phyloP scores from a whole-genome alignment of 495 filamentous ascomycete species.

The Annulohypoxylon bovei region DNA sequence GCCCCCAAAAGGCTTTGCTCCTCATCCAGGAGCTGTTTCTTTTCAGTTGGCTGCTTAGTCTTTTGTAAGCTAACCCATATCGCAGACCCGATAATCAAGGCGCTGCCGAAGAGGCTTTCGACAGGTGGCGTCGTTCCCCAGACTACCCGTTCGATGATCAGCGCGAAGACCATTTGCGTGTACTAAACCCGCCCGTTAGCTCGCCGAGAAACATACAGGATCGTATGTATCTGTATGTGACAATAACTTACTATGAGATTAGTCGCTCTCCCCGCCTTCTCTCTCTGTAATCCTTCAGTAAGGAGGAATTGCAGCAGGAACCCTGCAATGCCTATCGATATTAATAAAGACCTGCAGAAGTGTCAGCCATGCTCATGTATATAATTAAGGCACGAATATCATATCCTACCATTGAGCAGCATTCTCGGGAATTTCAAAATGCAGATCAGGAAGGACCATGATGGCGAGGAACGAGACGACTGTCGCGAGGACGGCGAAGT shows the following conservation, averaged over 20 bases:
- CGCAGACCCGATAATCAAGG: conserved; percentile 75
- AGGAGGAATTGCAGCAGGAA: conserved; percentile 83
- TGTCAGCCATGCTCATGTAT: neutral
- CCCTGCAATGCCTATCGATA: conserved; percentile 74
- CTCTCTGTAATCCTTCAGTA: conserved; percentile 76
- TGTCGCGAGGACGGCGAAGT: conserved; percentile 74
- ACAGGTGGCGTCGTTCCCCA: conserved; percentile 74
- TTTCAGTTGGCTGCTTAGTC: conserved; percentile 22
- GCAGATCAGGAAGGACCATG: conserved; percentile 54
- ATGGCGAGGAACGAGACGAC: conserved; percentile 59
- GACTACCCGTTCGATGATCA: conserved; percentile 76
- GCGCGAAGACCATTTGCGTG: conserved; percentile 82
- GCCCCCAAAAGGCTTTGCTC: conserved; percentile 48
- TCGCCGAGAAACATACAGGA: neutral
- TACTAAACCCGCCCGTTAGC: conserved; percentile 53
- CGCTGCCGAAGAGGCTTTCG: conserved; percentile 72
- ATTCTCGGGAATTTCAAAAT: conserved; percentile 69
- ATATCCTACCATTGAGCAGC: conserved; percentile 66
- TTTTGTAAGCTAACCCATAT: conserved; percentile 74
- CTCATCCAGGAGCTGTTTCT: conserved; percentile 43
- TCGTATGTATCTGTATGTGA: neutral
- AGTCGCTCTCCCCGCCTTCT: conserved; percentile 72
- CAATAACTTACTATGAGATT: conserved; percentile 68
- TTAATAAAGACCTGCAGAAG: conserved; percentile 54
- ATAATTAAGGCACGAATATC: neutral